Percentiles rank a stretch among this genome's conserved stretches.
phyloP scores from a whole-genome alignment of 352 stramenopile species.

The Pythium oligandrum region DNA sequence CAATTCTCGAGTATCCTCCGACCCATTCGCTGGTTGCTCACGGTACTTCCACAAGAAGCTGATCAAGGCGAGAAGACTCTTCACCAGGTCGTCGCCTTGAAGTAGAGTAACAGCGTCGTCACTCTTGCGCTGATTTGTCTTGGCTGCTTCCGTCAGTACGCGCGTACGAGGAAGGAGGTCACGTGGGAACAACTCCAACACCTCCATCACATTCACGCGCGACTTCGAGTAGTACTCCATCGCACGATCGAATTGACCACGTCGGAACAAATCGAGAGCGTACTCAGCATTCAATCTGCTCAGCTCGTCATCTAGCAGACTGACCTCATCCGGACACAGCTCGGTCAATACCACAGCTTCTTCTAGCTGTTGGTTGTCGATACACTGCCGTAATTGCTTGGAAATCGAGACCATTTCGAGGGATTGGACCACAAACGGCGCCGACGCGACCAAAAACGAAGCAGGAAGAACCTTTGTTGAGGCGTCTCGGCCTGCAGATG shows the following conservation, averaged over 20 bases:
- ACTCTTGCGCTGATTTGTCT: not conserved
- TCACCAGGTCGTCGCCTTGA: constrained; percentile 42
- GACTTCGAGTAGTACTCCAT: constrained; percentile 64
- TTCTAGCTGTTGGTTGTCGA: constrained; percentile 29
- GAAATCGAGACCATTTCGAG: constrained; percentile 51
- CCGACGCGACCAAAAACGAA: constrained; percentile 8
- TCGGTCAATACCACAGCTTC: constrained; percentile 64
- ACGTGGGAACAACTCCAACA: constrained; percentile 62
- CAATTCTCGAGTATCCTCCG: constrained; percentile 18
- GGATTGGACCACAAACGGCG: constrained; percentile 32
- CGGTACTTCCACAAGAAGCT: constrained; percentile 43
- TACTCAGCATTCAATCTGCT: constrained; percentile 51
- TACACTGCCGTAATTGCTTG: constrained; percentile 40
- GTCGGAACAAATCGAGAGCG: constrained; percentile 49
- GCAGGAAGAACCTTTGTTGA: constrained; percentile 14
- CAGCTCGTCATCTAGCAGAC: constrained; percentile 48
- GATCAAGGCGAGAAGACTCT: constrained; percentile 49
- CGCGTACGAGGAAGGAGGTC: constrained; percentile 61
- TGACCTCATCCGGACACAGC: constrained; percentile 61
- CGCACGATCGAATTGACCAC: constrained; percentile 29
- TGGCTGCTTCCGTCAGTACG: constrained; percentile 15
- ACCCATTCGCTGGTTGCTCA: constrained; percentile 3
- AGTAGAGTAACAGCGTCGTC: constrained; percentile 6
- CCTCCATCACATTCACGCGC: constrained; percentile 42
- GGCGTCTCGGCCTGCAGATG: constrained; percentile 4